Percentiles rank a stretch among this genome's conserved stretches.
phyloP scores from a whole-genome alignment of 768 basidiomycete genomes.

The Lactifluus echinatus region DNA sequence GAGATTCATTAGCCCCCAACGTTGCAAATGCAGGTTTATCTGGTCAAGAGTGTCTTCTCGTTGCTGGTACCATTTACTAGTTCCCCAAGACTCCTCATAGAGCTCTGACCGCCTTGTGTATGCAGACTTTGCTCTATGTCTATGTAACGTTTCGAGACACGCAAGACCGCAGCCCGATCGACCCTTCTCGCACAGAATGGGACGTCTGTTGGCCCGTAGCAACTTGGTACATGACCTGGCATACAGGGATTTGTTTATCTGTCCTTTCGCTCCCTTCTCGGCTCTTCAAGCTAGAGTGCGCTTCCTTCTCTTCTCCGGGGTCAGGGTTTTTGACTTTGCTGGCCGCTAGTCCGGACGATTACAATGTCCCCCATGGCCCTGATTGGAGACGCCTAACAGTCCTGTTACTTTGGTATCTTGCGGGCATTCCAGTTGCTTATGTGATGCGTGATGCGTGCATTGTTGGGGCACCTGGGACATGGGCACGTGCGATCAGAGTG shows the following conservation, averaged over 20 bases:
- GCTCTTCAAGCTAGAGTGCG: conserved; percentile 5
- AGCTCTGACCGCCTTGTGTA: not conserved
- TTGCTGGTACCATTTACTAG: not conserved
- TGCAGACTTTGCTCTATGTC: not conserved
- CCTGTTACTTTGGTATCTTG: conserved; percentile 7
- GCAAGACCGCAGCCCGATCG: not conserved
- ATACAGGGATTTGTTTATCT: conserved; percentile 1
- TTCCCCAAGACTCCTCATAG: not conserved
- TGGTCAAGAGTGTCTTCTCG: conserved; percentile 1
- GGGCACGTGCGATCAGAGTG: conserved; percentile 4
- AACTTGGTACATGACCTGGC: conserved; percentile 16
- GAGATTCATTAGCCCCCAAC: too few relatives aligned
- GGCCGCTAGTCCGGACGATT: not conserved
- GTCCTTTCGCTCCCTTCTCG: conserved; percentile 10
- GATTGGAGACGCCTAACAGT: conserved; percentile 4
- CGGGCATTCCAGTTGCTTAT: not conserved
- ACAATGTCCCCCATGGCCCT: not conserved
- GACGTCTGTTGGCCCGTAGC: conserved; percentile 13
- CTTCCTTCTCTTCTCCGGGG: not conserved
- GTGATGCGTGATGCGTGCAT: not conserved
- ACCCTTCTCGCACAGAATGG: conserved; percentile 1
- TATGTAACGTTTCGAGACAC: not conserved
- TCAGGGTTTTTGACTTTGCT: not conserved
- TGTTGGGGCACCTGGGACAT: conserved; percentile 2
- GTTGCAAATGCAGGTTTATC: not conserved